These are phyloP conservation scores for Rhizophora apiculata DNA, from an alignment of 345 rosid genomes.

Conservation along the genomic window DNA sequence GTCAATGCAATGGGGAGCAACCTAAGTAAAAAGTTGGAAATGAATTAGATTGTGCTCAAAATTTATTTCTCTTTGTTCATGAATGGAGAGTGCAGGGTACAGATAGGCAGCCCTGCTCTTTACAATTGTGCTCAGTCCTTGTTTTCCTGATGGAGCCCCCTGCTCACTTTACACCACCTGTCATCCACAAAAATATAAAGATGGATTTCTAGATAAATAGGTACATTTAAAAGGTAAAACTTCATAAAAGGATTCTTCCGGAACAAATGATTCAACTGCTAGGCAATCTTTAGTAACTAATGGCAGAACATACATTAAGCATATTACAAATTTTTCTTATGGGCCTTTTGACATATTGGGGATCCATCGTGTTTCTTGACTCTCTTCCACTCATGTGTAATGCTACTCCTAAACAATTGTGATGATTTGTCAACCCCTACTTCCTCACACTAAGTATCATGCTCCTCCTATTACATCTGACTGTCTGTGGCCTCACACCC, in stretches of 20 bases:
- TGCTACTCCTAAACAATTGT: too few species aligned
- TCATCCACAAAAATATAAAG: background rate
- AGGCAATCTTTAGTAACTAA: too few species aligned
- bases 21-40: constrained; percentile 32
- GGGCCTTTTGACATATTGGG: too few species aligned
- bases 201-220: background rate
- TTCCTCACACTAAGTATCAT: too few species aligned
- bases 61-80: constrained; percentile 19
- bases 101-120: constrained; percentile 11
- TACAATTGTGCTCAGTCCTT: constrained; percentile 15
- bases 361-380: too few species aligned
- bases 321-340: too few species aligned
- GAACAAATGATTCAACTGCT: too few species aligned
- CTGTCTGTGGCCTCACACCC: background rate
- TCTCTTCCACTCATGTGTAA: too few species aligned
- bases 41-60: constrained; percentile 25
- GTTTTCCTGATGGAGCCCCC: constrained; percentile 27
- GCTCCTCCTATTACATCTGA: too few species aligned
- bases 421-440: background rate
- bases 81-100: constrained; percentile 24
- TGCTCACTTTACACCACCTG: constrained; percentile 15
- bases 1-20: constrained; percentile 43
- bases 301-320: background rate
- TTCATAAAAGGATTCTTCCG: background rate
- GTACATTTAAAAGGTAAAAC: background rate